Base-by-base conservation (phyloP, 306 rosid species). In the Cicer chorassanicum region DNA sequence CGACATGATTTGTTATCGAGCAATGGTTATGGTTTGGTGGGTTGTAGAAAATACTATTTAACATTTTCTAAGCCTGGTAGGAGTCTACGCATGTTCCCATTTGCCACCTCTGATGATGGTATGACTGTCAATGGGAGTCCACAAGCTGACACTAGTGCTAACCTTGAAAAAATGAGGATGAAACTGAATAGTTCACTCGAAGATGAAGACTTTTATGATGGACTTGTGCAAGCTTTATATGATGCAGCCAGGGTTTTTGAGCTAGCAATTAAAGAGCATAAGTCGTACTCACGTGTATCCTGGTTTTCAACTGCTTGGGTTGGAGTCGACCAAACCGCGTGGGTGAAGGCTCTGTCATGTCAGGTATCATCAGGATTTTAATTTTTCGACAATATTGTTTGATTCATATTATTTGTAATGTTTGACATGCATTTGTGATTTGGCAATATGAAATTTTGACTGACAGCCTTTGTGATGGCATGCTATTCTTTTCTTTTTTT, bases 231-330 rank as follows among this genome's bases (percentile, higher is more conserved):
- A 76, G 88, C 84, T 77, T 82, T 94, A 66, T 89, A 92, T 79
- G 99, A 94, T 64, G 90, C 96, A 15, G 89, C 97, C 77, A 90
- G 99, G 82, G 92, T 87, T 82, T 94, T 90, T 78, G 99, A 92
- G 84, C 81, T 94, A 44, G 95, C 93, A 70, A 81, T 94, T 60
- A 92, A 92, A 84, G 97, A 90, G 70, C 91, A 85, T 42, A 84
- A 83, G 46, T 80, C 94, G 5, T 78, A 75, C 72, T 82, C 93
- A 16, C 83, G 80, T 48, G 80, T 54, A 11, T 77, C 85, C 53
- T 92, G 97, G 99, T 87, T 94, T 81, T 82, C 96, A 59, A 85
- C 95, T 29, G 86, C 97, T 61, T 94, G 95, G 99, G 82, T 90
- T 87, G 97, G 96, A 55, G 80, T 83, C 65, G 99, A 94, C 84